These are phyloP conservation scores for Moelleriella libera DNA, from an alignment of 2,329 filamentous ascomycete species.

Conservation along the genomic window DNA sequence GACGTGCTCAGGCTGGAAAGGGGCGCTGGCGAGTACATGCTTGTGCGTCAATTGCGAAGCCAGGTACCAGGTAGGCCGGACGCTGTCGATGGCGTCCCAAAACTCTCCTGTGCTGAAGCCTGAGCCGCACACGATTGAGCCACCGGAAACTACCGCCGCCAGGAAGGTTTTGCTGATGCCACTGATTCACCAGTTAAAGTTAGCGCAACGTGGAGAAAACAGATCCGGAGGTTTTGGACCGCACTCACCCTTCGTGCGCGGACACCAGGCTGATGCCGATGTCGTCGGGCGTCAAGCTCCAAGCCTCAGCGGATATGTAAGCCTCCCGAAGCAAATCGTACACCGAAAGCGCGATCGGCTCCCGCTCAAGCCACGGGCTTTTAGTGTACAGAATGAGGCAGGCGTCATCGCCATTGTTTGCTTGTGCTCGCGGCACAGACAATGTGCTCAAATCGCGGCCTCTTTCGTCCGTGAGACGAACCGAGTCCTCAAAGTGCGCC, in stretches of 20 bases:
- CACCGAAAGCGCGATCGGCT: not conserved
- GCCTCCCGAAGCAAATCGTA: conserved; percentile 2
- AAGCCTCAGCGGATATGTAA: conserved; percentile 1
- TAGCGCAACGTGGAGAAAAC: not conserved
- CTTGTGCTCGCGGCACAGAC: not conserved
- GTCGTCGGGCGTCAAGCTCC: conserved; percentile 1
- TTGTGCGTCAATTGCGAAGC: not conserved
- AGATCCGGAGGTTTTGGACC: not conserved
- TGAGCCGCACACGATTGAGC: not conserved
- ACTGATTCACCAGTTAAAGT: not conserved
- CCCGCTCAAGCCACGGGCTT: conserved; percentile 2
- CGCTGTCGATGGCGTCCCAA: not conserved
- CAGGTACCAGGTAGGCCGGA: not conserved
- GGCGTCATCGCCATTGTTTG: conserved; percentile 2
- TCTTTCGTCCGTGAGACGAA: not conserved
- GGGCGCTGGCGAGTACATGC: not conserved
- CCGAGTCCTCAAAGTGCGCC: not conserved
- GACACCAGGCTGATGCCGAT: conserved; percentile 2
- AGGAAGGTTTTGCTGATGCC: not conserved
- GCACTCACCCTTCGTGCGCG: conserved; percentile 3
- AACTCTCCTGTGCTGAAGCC: not conserved
- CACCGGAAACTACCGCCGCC: not conserved
- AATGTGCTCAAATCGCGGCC: not conserved
- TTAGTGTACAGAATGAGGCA: conserved; percentile 1
- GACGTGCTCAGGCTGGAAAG: not conserved